Evolutionary conservation across 441 rosid species (phyloP), one percentile per base, ranked within the genome.

Genomic region (Lepidium campestre): DNA sequence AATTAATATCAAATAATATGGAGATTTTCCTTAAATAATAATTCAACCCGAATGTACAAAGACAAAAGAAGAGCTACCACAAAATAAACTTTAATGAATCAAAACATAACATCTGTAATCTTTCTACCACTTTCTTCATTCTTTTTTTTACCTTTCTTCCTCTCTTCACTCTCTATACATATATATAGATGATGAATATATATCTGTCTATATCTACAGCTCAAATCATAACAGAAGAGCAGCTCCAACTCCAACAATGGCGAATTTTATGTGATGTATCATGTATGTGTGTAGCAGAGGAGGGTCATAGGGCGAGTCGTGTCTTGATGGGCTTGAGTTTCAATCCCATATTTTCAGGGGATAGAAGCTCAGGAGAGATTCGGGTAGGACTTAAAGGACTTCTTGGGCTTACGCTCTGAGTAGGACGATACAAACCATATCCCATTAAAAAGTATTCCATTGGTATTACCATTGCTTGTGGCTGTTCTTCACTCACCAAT

Each of bases 321-420:
- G 99, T 93, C 84, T 85, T 91, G 17, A 93, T 93, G 5, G 99
- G 99, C 72, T 93, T 91, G 9, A 93, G 76, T 86, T 93, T 91
- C 77, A 93, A 76, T 2, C 99, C 99, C 99, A 93, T 87, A 84
- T 93, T 91, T 79, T 93, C 99, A 1, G 97, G 99, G 5, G 99
- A 93, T 20, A 93, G 91, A 60, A 93, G 99, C 77, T 93, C 97
- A 0, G 96, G 90, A 2, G 97, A 83, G 79, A 93, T 89, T 81
- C 90, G 79, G 2, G 83, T 70, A 0, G 96, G 94, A 75, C 91
- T 91, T 74, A 93, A 75, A 3, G 99, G 93, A 62, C 96, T 89
- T 75, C 98, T 83, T 0, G 98, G 98, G 75, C 99, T 93, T 35
- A 81, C 82, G 42, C 88, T 85, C 32, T 80, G 75, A 8, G 86